Percentiles rank a stretch among this genome's conserved stretches.
Conservation (phyloP, 257 asterid genomes). For the Leonotis leonurus region DNA sequence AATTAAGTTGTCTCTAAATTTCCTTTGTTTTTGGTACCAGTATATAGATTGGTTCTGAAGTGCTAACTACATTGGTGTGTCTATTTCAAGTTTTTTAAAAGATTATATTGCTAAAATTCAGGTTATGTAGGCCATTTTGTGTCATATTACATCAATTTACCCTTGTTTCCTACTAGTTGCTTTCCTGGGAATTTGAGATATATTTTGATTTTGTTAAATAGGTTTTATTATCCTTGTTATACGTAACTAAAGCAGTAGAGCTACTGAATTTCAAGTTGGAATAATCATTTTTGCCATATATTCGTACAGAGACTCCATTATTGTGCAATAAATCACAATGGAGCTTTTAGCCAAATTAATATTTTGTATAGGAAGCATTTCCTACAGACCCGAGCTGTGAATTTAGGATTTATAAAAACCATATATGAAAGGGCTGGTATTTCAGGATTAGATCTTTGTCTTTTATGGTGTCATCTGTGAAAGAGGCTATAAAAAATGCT, state of each 20-base stretch:
- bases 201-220: background rate
- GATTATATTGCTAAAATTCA: background rate
- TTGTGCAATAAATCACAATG: too few relatives aligned
- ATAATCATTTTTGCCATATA: background rate
- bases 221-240: background rate
- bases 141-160: background rate
- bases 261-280: background rate
- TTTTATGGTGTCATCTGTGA: background rate
- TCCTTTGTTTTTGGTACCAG: background rate
- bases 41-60: background rate
- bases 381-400: too few relatives aligned
- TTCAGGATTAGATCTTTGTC: background rate
- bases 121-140: background rate
- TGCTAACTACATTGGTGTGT: too few relatives aligned
- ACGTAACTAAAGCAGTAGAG: background rate
- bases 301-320: too few relatives aligned
- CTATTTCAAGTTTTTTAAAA: background rate
- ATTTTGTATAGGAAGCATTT: too few relatives aligned
- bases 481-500: too few relatives aligned
- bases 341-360: too few relatives aligned
- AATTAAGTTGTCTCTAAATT: background rate
- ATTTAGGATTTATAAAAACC: too few relatives aligned
- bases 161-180: background rate
- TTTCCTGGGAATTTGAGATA: background rate
- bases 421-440: background rate